Conservation (phyloP, 1,284 basidiomycete genomes). For the Earliella scabrosa region DNA sequence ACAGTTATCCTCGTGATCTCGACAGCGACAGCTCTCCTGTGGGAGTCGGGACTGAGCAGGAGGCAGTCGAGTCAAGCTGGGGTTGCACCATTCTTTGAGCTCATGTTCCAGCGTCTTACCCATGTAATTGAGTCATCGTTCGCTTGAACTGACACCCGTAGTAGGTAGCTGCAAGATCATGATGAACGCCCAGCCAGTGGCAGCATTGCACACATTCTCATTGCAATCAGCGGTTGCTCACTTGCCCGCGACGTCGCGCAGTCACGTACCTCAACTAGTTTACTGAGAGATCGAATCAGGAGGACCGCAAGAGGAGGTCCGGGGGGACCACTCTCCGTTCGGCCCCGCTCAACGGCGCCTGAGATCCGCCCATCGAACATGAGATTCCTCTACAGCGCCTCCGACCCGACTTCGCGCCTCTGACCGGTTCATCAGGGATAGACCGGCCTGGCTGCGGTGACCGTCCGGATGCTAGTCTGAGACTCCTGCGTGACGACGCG, state of each 20-base stretch:
- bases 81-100: too few species aligned
- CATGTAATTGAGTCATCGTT: too few species aligned
- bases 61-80: too few species aligned
- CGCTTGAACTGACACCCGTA: too few species aligned
- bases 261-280: conserved; percentile 53
- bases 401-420: conserved; percentile 22
- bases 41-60: too few species aligned
- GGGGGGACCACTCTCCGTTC: conserved; percentile 42
- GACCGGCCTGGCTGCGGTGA: conserved; percentile 53
- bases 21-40: too few species aligned
- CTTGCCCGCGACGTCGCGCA: background rate
- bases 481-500: conserved; percentile 53
- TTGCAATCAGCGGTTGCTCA: background rate
- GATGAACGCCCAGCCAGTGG: conserved; percentile 61
- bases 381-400: conserved; percentile 20
- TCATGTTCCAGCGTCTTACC: too few species aligned
- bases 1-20: too few species aligned
- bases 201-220: conserved; percentile 69
- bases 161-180: too few species aligned
- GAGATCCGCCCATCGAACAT: conserved; percentile 7
- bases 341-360: conserved; percentile 5
- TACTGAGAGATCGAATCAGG: too few species aligned
- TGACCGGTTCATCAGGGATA: conserved; percentile 24
- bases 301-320: too few species aligned
- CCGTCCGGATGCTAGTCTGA: conserved; percentile 69